Evolutionary conservation across 73 alveolate genomes (phyloP).

Genomic region (Paramecium caudatum): DNA sequence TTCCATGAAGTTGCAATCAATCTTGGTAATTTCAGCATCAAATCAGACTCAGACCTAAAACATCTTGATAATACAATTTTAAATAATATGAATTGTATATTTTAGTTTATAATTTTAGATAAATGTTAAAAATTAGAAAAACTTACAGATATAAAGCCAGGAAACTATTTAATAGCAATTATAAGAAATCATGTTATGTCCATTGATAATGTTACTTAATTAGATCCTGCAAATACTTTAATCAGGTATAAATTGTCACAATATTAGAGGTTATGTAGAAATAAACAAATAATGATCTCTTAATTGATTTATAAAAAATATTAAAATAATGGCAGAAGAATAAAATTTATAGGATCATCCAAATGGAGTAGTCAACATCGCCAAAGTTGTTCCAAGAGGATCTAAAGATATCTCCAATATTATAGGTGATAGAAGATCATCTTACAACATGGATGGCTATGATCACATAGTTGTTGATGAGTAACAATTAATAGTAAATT

Average conservation of each 20-base stretch:
- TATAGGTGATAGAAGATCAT: constrained; percentile 61
- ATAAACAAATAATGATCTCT: not conserved
- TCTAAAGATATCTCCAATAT: constrained; percentile 18
- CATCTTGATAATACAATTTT: too few species aligned
- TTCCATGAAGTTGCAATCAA: too few species aligned
- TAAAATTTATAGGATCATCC: not conserved
- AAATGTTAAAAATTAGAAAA: too few species aligned
- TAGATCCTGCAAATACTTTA: not conserved
- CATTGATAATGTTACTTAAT: not conserved
- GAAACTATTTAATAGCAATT: not conserved
- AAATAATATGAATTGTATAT: too few species aligned
- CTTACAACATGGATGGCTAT: constrained; percentile 50
- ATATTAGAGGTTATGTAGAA: too few species aligned
- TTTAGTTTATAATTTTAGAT: too few species aligned
- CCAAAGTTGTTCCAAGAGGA: constrained; percentile 10
- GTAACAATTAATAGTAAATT: not conserved
- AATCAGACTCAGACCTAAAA: too few species aligned
- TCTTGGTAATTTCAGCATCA: too few species aligned
- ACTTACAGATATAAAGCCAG: too few species aligned
- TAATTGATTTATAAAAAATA: too few species aligned
- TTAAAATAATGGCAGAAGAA: not conserved
- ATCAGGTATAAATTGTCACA: not conserved
- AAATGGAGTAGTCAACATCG: not conserved
- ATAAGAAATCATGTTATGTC: not conserved
- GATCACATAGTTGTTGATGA: constrained; percentile 45